These are phyloP conservation scores for Candida freyschussii DNA, from an alignment of 1,139 yeast species.

Conservation along the genomic window DNA sequence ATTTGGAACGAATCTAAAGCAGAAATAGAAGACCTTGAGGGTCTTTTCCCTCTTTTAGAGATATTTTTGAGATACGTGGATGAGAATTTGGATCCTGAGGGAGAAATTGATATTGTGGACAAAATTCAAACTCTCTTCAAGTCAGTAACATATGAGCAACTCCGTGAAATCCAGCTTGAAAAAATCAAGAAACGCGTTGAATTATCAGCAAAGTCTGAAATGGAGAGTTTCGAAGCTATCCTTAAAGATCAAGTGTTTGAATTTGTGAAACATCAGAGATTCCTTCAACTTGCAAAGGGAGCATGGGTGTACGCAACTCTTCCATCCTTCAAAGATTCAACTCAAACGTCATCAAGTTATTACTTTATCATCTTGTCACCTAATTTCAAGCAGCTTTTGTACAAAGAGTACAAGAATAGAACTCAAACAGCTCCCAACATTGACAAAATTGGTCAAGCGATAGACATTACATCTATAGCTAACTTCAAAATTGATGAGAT, in stretches of 20 bases:
- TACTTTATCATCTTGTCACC: constrained; percentile 67
- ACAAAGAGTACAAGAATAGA: constrained; percentile 52
- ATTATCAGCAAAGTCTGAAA: constrained; percentile 32
- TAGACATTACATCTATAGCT: constrained; percentile 33
- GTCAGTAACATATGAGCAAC: constrained; percentile 40
- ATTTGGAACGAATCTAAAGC: constrained; percentile 71
- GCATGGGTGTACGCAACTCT: constrained; percentile 76
- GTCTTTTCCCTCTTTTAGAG: constrained; percentile 39
- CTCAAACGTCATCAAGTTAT: constrained; percentile 29
- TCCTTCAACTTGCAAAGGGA: constrained; percentile 67
- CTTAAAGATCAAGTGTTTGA: constrained; percentile 60
- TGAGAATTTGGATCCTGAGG: constrained; percentile 23
- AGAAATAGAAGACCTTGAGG: constrained; percentile 44
- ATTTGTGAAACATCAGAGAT: constrained; percentile 77
- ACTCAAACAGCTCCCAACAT: constrained; percentile 49
- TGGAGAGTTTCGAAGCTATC: constrained; percentile 40
- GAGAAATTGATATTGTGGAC: constrained; percentile 30
- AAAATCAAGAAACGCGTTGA: constrained; percentile 36
- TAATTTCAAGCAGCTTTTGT: constrained; percentile 59
- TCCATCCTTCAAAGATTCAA: constrained; percentile 44
- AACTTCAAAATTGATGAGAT: constrained; percentile 42
- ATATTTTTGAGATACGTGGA: constrained; percentile 31
- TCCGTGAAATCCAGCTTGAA: constrained; percentile 53
- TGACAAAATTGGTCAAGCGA: constrained; percentile 41
- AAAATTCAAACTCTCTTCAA: constrained; percentile 44